phyloP scores from a whole-genome alignment of 2,329 filamentous ascomycete genomes.

The Colletotrichum higginsianum region DNA sequence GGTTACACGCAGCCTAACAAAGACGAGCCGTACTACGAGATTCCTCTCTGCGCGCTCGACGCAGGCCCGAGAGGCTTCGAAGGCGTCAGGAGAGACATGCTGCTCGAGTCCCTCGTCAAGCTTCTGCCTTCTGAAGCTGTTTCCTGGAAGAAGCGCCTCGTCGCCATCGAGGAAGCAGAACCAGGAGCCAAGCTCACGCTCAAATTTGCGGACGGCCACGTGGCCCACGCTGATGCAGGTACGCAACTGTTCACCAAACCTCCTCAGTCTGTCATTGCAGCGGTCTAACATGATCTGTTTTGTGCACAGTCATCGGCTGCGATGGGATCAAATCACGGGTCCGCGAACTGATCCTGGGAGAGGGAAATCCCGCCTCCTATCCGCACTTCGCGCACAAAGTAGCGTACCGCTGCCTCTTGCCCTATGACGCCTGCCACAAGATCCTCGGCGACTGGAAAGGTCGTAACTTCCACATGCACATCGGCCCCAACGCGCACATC shows the following conservation, averaged over 20 bases:
- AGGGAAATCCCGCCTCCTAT: neutral
- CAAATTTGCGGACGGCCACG: neutral
- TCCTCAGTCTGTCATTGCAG: neutral
- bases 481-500: neutral
- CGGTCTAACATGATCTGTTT: neutral
- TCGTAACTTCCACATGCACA: slow-evolving; percentile 3
- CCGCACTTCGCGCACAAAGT: slow-evolving; percentile 43
- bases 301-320: slow-evolving; percentile 62
- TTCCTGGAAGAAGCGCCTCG: slow-evolving; percentile 19
- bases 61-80: neutral
- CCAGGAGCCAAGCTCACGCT: neutral
- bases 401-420: slow-evolving; percentile 44
- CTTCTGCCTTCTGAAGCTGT: slow-evolving; percentile 21
- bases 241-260: neutral
- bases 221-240: neutral
- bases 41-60: neutral
- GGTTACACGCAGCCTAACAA: neutral
- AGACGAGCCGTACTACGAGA: slow-evolving; percentile 4
- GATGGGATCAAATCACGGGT: slow-evolving; percentile 66
- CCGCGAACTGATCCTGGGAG: neutral
- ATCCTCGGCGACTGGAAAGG: slow-evolving; percentile 28
- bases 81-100: slow-evolving; percentile 1
- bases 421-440: neutral
- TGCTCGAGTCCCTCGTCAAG: slow-evolving; percentile 29
- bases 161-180: neutral